These are phyloP conservation scores for Vaucheria bursata DNA, from an alignment of 352 stramenopile genomes.

Conservation along the genomic window DNA sequence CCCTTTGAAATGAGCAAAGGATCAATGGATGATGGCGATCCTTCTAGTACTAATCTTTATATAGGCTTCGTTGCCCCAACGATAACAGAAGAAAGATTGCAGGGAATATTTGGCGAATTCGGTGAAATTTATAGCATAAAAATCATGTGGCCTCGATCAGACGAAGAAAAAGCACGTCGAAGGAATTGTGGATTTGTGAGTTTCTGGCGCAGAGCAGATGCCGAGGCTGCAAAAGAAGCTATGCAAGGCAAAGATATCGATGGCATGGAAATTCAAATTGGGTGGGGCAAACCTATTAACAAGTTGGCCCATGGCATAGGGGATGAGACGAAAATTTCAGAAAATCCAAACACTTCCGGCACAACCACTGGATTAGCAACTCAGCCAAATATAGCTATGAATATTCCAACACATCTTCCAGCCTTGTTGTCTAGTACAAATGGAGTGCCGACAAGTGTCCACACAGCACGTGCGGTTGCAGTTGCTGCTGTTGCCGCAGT, in stretches of 20 bases:
- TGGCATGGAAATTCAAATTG: conserved; percentile 40
- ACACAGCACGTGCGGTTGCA: neutral
- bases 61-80: conserved; percentile 82
- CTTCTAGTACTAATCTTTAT: conserved; percentile 54
- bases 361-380: neutral
- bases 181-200: conserved; percentile 89
- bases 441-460: neutral
- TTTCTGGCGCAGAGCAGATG: conserved; percentile 69
- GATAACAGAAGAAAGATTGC: conserved; percentile 78
- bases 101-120: conserved; percentile 60
- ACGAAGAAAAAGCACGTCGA: conserved; percentile 75
- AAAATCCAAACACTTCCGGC: conserved; percentile 6
- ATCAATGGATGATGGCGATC: conserved; percentile 70
- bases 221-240: conserved; percentile 60
- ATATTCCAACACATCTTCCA: neutral
- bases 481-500: neutral
- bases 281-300: conserved; percentile 52
- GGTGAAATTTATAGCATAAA: conserved; percentile 87
- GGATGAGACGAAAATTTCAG: conserved; percentile 29
- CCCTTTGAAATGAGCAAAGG: conserved; percentile 45
- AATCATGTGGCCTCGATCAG: conserved; percentile 94
- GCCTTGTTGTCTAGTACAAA: neutral
- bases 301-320: conserved; percentile 41
- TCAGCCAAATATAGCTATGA: neutral
- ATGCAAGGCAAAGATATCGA: conserved; percentile 44